These are phyloP conservation scores for Podospora sp. DNA, from an alignment of 495 filamentous ascomycete genomes.

Conservation along the genomic window DNA sequence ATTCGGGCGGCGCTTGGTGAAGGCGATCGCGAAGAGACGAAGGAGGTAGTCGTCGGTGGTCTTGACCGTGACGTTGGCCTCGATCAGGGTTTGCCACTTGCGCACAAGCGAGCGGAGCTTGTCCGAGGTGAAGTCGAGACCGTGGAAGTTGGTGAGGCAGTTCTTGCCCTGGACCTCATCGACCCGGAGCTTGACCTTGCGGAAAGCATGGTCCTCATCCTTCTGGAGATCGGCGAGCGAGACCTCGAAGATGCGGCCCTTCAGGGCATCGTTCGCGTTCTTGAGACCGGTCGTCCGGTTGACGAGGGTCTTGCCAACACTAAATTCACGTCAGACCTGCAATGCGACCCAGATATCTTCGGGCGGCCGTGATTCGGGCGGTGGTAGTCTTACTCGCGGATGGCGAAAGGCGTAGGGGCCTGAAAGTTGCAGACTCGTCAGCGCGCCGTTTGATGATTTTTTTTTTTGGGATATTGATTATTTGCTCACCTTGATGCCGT, in stretches of 20 bases:
- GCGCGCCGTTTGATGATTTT: slow-evolving; percentile 2
- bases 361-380: slow-evolving; percentile 20
- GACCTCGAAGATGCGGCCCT: slow-evolving; percentile 98
- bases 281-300: slow-evolving; percentile 99
- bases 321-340: slow-evolving; percentile 49
- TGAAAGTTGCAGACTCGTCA: slow-evolving; percentile 41
- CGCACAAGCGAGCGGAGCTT: slow-evolving; percentile 97
- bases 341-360: slow-evolving; percentile 14
- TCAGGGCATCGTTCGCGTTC: slow-evolving; percentile 98
- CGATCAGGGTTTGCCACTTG: slow-evolving; percentile 99
- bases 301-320: slow-evolving; percentile 98
- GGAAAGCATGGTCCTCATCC: slow-evolving; percentile 98
- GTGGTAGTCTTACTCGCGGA: slow-evolving; percentile 79
- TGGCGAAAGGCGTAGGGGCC: slow-evolving; percentile 94
- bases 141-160: slow-evolving; percentile 99
- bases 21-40: slow-evolving; percentile 96
- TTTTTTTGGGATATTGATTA: slow-evolving; percentile 6
- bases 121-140: slow-evolving; percentile 99
- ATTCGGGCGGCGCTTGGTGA: slow-evolving; percentile 97
- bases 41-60: slow-evolving; percentile 99
- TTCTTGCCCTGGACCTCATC: slow-evolving; percentile 99
- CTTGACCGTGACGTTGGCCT: slow-evolving; percentile 99
- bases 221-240: slow-evolving; percentile 98
- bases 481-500: slow-evolving; percentile 82
- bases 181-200: slow-evolving; percentile 98